phyloP scores from a whole-genome alignment of 768 basidiomycete genomes.

The Termitomyces eurrhizus region DNA sequence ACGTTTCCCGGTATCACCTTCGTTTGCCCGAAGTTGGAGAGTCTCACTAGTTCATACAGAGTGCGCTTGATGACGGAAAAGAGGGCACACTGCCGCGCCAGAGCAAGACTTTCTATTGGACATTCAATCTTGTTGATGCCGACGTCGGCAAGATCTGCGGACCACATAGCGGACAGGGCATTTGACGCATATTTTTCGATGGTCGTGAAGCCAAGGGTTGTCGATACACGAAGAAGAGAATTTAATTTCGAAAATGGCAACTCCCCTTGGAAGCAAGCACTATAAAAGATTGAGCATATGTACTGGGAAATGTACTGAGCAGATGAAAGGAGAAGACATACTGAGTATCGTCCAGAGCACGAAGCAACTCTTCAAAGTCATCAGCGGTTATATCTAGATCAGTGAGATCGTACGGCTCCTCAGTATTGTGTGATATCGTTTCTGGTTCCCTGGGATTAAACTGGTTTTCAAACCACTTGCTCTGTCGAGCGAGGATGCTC shows the following conservation, averaged over 20 bases:
- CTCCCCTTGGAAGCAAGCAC: conserved; percentile 14
- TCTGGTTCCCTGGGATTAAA: conserved; percentile 9
- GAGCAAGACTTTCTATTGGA: conserved; percentile 27
- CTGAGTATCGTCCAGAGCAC: conserved; percentile 28
- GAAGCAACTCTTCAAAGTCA: conserved; percentile 31
- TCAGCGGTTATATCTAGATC: conserved; percentile 10
- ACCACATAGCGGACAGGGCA: conserved; percentile 30
- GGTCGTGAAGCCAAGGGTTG: conserved; percentile 26
- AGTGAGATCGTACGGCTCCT: conserved; percentile 5
- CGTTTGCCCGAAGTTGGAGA: conserved; percentile 23
- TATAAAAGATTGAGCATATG: background rate
- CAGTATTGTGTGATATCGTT: no score
- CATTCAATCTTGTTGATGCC: conserved; percentile 14
- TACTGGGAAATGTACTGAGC: background rate
- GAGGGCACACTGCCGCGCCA: conserved; percentile 27
- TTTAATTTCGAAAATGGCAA: conserved; percentile 27
- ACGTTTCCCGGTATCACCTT: conserved; percentile 1
- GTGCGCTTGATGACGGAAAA: conserved; percentile 29
- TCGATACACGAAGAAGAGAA: conserved; percentile 31
- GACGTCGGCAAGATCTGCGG: conserved; percentile 22
- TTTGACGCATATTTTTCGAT: conserved; percentile 26
- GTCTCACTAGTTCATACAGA: conserved; percentile 35
- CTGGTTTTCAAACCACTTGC: conserved; percentile 14
- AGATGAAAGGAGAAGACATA: conserved; percentile 15
- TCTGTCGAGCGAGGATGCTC: conserved; percentile 15